phyloP scores from a whole-genome alignment of 495 filamentous ascomycete species.

The Penicillium bovifimosum region DNA sequence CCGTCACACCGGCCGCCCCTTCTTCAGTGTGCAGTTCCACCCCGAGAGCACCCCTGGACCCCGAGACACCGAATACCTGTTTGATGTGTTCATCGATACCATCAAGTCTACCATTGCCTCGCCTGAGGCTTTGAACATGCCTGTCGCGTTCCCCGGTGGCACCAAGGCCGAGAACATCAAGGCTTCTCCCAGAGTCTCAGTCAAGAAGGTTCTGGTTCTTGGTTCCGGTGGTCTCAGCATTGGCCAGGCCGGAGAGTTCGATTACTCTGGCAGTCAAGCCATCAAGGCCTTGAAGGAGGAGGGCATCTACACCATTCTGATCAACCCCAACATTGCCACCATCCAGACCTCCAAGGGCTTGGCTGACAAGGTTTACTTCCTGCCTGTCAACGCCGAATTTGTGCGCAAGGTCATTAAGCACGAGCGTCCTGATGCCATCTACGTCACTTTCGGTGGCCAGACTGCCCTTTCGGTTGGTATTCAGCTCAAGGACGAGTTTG shows the following conservation, averaged over 20 bases:
- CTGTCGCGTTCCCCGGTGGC: slow-evolving; percentile 83
- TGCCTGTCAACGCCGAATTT: slow-evolving; percentile 93
- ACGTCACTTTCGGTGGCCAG: slow-evolving; percentile 94
- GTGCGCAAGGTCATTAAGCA: slow-evolving; percentile 94
- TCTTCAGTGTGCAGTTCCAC: slow-evolving; percentile 98
- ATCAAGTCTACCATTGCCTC: slow-evolving; percentile 63
- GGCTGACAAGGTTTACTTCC: slow-evolving; percentile 97
- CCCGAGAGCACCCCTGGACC: slow-evolving; percentile 95
- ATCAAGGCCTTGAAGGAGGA: slow-evolving; percentile 97
- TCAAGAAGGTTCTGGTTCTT: slow-evolving; percentile 97
- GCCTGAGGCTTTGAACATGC: slow-evolving; percentile 54
- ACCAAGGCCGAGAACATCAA: slow-evolving; percentile 67
- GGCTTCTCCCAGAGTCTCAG: slow-evolving; percentile 68
- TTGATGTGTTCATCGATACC: slow-evolving; percentile 90
- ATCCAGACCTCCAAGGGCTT: slow-evolving; percentile 96
- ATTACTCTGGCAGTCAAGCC: slow-evolving; percentile 91
- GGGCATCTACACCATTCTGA: slow-evolving; percentile 89
- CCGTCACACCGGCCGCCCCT: slow-evolving; percentile 74
- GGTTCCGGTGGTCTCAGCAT: slow-evolving; percentile 95
- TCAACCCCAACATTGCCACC: slow-evolving; percentile 98
- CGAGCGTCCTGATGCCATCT: slow-evolving; percentile 94
- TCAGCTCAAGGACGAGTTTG: slow-evolving; percentile 93
- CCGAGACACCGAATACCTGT: slow-evolving; percentile 92
- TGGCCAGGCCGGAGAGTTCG: slow-evolving; percentile 97
- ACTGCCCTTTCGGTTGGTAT: slow-evolving; percentile 94